Evolutionary conservation across 805 yeast genomes (phyloP).

Genomic region (Teunomyces lycoperdinae): DNA sequence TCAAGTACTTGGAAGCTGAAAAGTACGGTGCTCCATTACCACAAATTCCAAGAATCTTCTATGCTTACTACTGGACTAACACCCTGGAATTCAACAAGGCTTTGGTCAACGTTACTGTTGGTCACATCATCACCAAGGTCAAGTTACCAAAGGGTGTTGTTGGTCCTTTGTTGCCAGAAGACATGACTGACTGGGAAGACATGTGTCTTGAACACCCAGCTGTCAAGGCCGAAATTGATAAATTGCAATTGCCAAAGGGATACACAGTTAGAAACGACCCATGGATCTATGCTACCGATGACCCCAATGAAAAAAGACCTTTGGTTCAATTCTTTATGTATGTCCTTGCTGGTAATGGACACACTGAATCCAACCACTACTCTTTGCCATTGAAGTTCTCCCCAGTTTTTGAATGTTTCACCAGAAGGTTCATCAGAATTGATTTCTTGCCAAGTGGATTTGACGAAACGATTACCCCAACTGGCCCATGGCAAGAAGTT

Average conservation of each 20-base stretch:
- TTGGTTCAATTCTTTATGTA: constrained; percentile 75
- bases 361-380: constrained; percentile 72
- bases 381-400: constrained; percentile 71
- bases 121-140: constrained; percentile 57
- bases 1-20: constrained; percentile 66
- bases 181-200: constrained; percentile 53
- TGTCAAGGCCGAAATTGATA: constrained; percentile 62
- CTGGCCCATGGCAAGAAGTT: constrained; percentile 60
- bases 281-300: constrained; percentile 86
- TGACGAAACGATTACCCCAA: constrained; percentile 58
- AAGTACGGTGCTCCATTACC: constrained; percentile 48
- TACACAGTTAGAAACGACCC: constrained; percentile 64
- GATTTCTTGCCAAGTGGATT: constrained; percentile 72
- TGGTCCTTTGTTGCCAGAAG: constrained; percentile 73
- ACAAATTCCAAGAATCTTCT: constrained; percentile 63
- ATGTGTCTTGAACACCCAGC: constrained; percentile 51
- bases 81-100: constrained; percentile 62
- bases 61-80: constrained; percentile 59
- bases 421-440: constrained; percentile 63
- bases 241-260: constrained; percentile 59
- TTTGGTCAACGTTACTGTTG: constrained; percentile 60
- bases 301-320: constrained; percentile 56
- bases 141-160: constrained; percentile 58
- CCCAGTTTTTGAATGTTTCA: constrained; percentile 65
- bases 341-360: constrained; percentile 58